These are phyloP conservation scores for Fraxinus baroniana DNA, from an alignment of 305 asterid genomes.

Conservation along the genomic window DNA sequence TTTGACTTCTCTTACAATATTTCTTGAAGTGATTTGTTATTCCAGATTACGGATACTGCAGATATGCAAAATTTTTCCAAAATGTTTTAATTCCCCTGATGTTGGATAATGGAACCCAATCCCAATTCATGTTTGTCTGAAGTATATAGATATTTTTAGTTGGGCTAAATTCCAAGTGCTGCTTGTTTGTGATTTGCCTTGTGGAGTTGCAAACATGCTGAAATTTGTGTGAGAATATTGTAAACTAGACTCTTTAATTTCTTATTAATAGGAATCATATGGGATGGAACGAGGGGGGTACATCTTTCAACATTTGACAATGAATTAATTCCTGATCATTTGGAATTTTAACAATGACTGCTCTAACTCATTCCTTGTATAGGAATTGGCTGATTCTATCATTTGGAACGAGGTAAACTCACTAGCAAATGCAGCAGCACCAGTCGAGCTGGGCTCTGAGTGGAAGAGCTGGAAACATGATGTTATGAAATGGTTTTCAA, in stretches of 20 bases:
- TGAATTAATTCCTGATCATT: slow-evolving; percentile 6
- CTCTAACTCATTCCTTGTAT: slow-evolving; percentile 23
- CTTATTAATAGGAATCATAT: slow-evolving; percentile 7
- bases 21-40: background rate
- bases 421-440: slow-evolving; percentile 49
- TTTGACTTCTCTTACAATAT: background rate
- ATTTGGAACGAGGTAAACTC: slow-evolving; percentile 75
- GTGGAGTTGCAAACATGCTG: background rate
- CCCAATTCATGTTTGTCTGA: background rate
- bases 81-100: background rate
- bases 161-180: slow-evolving; percentile 10
- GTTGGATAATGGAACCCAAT: slow-evolving; percentile 4
- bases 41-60: background rate
- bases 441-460: slow-evolving; percentile 55
- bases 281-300: slow-evolving; percentile 13
- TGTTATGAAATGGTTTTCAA: slow-evolving; percentile 88
- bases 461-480: slow-evolving; percentile 91
- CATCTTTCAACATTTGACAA: slow-evolving; percentile 2
- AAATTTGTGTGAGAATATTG: background rate
- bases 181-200: slow-evolving; percentile 3
- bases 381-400: slow-evolving; percentile 84
- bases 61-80: background rate
- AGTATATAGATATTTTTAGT: slow-evolving; percentile 7
- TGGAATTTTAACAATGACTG: slow-evolving; percentile 8
- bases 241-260: slow-evolving; percentile 11